Evolutionary conservation across 805 yeast genomes (phyloP), one percentile per base, ranked within the genome.

Genomic region (Sporopachydermia lactativora): DNA sequence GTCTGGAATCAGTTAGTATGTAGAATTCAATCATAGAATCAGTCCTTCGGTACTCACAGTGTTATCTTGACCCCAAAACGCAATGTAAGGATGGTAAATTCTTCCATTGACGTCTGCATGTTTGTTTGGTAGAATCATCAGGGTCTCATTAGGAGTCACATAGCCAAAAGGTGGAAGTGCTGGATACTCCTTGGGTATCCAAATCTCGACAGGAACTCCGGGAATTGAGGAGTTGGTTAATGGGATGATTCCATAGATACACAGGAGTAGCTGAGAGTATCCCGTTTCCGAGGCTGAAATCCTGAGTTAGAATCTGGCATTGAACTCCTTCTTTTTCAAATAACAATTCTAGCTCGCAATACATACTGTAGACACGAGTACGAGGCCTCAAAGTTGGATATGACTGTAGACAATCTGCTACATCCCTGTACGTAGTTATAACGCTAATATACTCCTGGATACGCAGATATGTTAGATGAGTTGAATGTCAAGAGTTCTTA

Each of bases 181-280:
- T 0, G 96, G 95, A 48, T 81, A 86, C 17, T 65, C 62, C 18
- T 68, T 66, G 0, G 95, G 94, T 3, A 88, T 51, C 94, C 95
- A 85, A 3, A 86, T 55, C 41, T 75, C 75, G 8, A 85, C 50
- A 0, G 86, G 88, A 14, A 72, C 58, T n/a, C 61, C 57, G 46
- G 66, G 61, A 0, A 50, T 49, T 0, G 49, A 42, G 1, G 55
- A 54, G 8, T 58, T 54, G 3, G 47, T 35, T 1, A 59, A 53
- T 2, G 68, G 67, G 3, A 78, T 47, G 0, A 67, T 59, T 0
- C 95, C 95, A 48, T 68, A 68, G 2, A 88, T 45, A 44, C 77
- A 75, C 6, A 86, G 60, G 39, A 85, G 60, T 15, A 85, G 63
- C 15, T 68, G 64, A 1, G 80, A 63, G 8, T 53, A 54, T 1